These are phyloP conservation scores for Aspergillus chevalieri DNA, from an alignment of 2,329 filamentous ascomycete genomes.

Conservation along the genomic window DNA sequence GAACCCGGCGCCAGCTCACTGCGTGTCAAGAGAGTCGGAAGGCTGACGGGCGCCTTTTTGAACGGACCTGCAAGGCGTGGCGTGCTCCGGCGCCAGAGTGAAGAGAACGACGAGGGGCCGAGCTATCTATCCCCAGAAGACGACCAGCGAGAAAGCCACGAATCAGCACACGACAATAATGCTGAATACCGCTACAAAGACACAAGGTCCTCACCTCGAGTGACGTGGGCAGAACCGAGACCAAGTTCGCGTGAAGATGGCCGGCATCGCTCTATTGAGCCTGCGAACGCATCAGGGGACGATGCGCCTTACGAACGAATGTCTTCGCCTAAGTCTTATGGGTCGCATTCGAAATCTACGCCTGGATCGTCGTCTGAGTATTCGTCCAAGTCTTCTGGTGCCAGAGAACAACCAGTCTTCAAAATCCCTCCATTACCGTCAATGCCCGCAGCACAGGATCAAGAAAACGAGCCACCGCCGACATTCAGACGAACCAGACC, in stretches of 20 bases:
- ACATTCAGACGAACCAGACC: constrained; percentile 61
- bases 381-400: constrained; percentile 35
- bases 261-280: constrained; percentile 17
- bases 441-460: constrained; percentile 62
- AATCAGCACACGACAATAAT: constrained; percentile 18
- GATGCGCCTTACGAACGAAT: constrained; percentile 29
- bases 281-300: constrained; percentile 11
- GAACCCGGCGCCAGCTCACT: constrained; percentile 63
- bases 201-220: constrained; percentile 27
- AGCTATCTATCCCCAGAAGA: constrained; percentile 22
- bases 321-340: constrained; percentile 30
- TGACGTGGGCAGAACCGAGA: constrained; percentile 32
- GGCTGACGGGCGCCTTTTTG: constrained; percentile 68
- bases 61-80: constrained; percentile 74
- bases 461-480: constrained; percentile 75
- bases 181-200: constrained; percentile 21
- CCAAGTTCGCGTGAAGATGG: constrained; percentile 17
- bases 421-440: constrained; percentile 52
- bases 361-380: constrained; percentile 38
- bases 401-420: constrained; percentile 50
- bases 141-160: constrained; percentile 11
- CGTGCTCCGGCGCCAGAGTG: constrained; percentile 54
- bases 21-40: constrained; percentile 69
- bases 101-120: constrained; percentile 50
- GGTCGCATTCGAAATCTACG: constrained; percentile 32